A percentile compares a stretch with the other conserved stretches of the same genome.
These are phyloP conservation scores for Aegilops speltoides DNA, from an alignment of 176 grass and related monocot genomes.

Conservation along the genomic window DNA sequence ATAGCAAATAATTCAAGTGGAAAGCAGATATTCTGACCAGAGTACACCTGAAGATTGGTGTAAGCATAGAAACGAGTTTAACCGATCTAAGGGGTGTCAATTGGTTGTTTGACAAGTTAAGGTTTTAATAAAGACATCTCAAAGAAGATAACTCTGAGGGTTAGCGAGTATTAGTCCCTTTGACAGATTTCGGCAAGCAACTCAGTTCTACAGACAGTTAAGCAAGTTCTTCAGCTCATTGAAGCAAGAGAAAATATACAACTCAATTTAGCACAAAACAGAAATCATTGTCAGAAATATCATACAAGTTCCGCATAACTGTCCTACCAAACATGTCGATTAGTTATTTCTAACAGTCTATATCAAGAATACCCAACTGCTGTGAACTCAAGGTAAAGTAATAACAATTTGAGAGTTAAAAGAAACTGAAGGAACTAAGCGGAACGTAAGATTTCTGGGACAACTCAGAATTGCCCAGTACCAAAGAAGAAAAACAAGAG, in stretches of 20 bases:
- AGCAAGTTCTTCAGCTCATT: conserved; percentile 82
- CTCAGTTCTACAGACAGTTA: conserved; percentile 53
- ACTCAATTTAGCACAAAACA: neutral
- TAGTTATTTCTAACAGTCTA: neutral
- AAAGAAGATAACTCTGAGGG: conserved; percentile 65
- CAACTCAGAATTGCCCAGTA: neutral
- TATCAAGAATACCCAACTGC: neutral
- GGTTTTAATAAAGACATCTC: conserved; percentile 62
- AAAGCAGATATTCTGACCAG: neutral
- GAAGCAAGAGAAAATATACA: conserved; percentile 42
- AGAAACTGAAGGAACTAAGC: neutral
- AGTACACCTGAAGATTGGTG: conserved; percentile 77
- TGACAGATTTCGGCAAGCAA: conserved; percentile 54
- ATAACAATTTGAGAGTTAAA: neutral
- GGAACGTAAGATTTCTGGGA: neutral
- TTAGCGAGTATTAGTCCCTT: conserved; percentile 59
- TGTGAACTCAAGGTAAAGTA: neutral
- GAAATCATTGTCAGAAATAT: neutral
- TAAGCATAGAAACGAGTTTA: conserved; percentile 67
- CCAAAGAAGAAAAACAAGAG: neutral
- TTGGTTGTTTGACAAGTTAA: conserved; percentile 81
- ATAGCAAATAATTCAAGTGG: neutral
- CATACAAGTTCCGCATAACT: neutral
- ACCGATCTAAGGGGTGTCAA: conserved; percentile 62
- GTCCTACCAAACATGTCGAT: neutral